Base-by-base conservation (phyloP, 1,284 basidiomycete species). In the Ceratorhiza oryzae-sativae region DNA sequence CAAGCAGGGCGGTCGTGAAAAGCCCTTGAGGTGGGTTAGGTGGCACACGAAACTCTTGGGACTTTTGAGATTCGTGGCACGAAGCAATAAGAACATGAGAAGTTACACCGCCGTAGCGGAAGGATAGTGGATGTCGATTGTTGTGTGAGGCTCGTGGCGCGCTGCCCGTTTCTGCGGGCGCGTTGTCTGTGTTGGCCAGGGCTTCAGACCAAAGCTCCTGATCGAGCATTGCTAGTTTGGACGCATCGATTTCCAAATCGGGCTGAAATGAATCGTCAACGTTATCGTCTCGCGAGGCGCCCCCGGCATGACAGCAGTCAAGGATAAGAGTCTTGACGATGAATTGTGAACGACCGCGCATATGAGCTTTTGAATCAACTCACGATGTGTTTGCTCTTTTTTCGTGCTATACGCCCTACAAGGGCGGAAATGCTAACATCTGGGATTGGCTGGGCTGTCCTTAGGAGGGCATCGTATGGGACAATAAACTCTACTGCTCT, bases 351-450 rank as follows among this genome's bases (percentile, higher is more conserved):
- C 2, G 13, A 20, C 9, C n/a, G 10, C 6, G 13, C 12, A 15
- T 13, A 9, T 32, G 12, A n/a, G 8, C 4, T 12, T 41, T 20
- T 1, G 36, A 15, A 32, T 25, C 18, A n/a, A 42, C 68, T 20
- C 25, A 71, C 68, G n/a, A 71, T 71, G 15, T 71, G 23, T 20
- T 61, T 60, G 48, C 68, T 51, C 58, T 71, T 60, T 15, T 27
- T 45, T 25, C 27, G 30, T 13, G 58, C 68, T 25, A 71, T 61
- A 51, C 58, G 39, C 18, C 58, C 48, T 20, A 71, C 34, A 15
- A 71, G 68, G 3, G 68, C 58, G 3, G 68, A 71, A 23, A 71
- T 60, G 5, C 58, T 71, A 8, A 71, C 49, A 30, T 53, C 58
- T n/a, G 68, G 68, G 23, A 71, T 71, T 9, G 46, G 46, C 5